These are phyloP conservation scores for Micractinium sp. DNA, from an alignment of 139 green algal genomes.

Conservation along the genomic window DNA sequence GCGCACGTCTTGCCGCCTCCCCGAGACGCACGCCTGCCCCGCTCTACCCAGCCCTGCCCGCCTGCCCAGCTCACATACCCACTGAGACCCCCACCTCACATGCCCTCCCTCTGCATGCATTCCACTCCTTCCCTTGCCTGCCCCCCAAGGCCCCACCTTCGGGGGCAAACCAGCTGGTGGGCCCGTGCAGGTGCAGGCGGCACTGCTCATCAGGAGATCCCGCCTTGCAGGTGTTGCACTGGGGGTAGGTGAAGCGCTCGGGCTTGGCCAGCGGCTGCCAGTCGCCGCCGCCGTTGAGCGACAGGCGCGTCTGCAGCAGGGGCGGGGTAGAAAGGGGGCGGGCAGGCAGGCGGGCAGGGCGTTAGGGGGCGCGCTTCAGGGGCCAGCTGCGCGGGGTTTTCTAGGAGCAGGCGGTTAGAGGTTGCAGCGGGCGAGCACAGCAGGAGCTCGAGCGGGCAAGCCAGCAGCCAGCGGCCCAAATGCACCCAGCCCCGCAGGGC, in stretches of 20 bases:
- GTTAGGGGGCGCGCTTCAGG: too few relatives aligned
- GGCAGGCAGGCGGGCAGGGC: background rate
- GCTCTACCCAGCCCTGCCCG: too few relatives aligned
- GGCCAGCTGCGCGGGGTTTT: background rate
- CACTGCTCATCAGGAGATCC: conserved; percentile 49
- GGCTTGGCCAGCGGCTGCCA: conserved; percentile 71
- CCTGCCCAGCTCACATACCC: too few relatives aligned
- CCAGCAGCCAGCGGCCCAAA: too few relatives aligned
- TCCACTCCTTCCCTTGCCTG: too few relatives aligned
- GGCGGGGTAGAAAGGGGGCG: background rate
- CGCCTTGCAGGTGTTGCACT: conserved; percentile 57
- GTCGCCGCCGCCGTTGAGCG: conserved; percentile 85
- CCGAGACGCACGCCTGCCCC: too few relatives aligned
- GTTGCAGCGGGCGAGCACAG: background rate
- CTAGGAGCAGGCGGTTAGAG: background rate
- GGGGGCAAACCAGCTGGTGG: conserved; percentile 67
- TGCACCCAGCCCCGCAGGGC: too few relatives aligned
- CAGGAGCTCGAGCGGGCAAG: too few relatives aligned
- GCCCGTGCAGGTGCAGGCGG: conserved; percentile 83
- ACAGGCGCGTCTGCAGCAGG: conserved; percentile 63
- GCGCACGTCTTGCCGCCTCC: too few relatives aligned
- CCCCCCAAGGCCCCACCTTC: background rate
- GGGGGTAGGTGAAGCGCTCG: conserved; percentile 19
- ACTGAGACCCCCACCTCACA: background rate
- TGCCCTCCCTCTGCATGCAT: background rate